A percentile compares a stretch with the other conserved stretches of the same genome.
These are phyloP conservation scores for Candida sp. DNA, from an alignment of 1,139 yeast genomes.

Conservation along the genomic window DNA sequence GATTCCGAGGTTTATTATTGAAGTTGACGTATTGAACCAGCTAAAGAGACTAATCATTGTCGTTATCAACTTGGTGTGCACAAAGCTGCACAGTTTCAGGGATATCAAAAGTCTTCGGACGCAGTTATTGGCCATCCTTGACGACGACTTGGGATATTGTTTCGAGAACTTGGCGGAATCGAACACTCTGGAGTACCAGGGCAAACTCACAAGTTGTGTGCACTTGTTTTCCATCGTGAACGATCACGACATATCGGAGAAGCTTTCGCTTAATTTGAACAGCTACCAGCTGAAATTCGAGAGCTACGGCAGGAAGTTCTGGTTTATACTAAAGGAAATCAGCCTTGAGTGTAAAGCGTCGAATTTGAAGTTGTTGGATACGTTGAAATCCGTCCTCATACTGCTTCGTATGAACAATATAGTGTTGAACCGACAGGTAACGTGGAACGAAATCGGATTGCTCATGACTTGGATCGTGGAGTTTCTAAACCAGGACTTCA, in stretches of 20 bases:
- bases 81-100: conserved; percentile 31
- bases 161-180: conserved; percentile 11
- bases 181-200: background rate
- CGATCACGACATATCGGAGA: conserved; percentile 39
- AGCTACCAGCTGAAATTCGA: conserved; percentile 34
- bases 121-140: conserved; percentile 18
- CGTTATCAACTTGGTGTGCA: conserved; percentile 33
- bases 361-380: conserved; percentile 20
- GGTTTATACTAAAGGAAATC: conserved; percentile 31
- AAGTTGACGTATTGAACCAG: conserved; percentile 20
- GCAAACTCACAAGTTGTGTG: conserved; percentile 19
- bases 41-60: conserved; percentile 36
- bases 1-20: conserved; percentile 21
- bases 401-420: conserved; percentile 34
- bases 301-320: conserved; percentile 34
- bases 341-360: conserved; percentile 8
- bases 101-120: conserved; percentile 23
- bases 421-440: conserved; percentile 25
- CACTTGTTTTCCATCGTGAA: conserved; percentile 41
- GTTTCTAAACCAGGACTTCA: conserved; percentile 10
- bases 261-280: conserved; percentile 27
- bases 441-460: conserved; percentile 32
- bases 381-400: conserved; percentile 34
- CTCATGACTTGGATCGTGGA: conserved; percentile 36
- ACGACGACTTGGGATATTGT: conserved; percentile 15